Percentiles rank a stretch among this genome's conserved stretches.
Conservation (phyloP, 2,329 filamentous ascomycete species). For the Westerdykella aurantiaca region DNA sequence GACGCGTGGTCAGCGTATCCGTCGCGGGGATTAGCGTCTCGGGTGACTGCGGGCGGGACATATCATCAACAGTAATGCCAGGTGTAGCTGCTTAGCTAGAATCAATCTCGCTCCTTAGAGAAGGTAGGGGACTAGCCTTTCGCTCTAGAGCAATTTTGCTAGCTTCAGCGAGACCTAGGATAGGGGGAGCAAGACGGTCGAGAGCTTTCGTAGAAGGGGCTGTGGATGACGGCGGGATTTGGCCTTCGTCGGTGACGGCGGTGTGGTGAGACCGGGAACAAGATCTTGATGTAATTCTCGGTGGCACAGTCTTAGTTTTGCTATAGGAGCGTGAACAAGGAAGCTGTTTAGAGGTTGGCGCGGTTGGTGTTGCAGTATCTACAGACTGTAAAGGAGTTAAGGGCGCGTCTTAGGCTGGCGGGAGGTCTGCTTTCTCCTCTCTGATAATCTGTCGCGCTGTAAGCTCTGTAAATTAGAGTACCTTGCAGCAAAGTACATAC, state of each 20-base stretch:
- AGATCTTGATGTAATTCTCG: slow-evolving; percentile 10
- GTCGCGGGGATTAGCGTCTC: slow-evolving; percentile 43
- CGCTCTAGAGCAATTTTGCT: slow-evolving; percentile 26
- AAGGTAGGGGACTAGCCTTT: slow-evolving; percentile 17
- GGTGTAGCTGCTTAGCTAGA: slow-evolving; percentile 4
- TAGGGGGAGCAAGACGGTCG: slow-evolving; percentile 13
- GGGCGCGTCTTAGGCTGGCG: slow-evolving; percentile 14
- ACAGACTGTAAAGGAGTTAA: slow-evolving; percentile 3
- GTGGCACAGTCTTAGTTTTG: slow-evolving; percentile 2
- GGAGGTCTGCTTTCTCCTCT: slow-evolving; percentile 30
- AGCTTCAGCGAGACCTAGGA: slow-evolving; percentile 23
- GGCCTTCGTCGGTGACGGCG: slow-evolving; percentile 30
- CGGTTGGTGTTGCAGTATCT: slow-evolving; percentile 33
- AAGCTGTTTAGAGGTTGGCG: slow-evolving; percentile 8
- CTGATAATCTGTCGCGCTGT: slow-evolving; percentile 26
- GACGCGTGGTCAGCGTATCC: slow-evolving; percentile 54
- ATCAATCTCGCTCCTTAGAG: slow-evolving; percentile 8
- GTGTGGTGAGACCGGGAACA: slow-evolving; percentile 27
- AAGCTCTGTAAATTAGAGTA: too few relatives aligned
- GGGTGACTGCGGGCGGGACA: slow-evolving; percentile 17
- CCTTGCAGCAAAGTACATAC: slow-evolving; percentile 38
- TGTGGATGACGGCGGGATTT: slow-evolving; percentile 17
- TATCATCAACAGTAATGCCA: slow-evolving; percentile 13
- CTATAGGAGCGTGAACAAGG: background rate
- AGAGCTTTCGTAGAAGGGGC: slow-evolving; percentile 10